Conservation (phyloP, 225 moss, liverwort and hornwort genomes). For the Asterella californica region DNA sequence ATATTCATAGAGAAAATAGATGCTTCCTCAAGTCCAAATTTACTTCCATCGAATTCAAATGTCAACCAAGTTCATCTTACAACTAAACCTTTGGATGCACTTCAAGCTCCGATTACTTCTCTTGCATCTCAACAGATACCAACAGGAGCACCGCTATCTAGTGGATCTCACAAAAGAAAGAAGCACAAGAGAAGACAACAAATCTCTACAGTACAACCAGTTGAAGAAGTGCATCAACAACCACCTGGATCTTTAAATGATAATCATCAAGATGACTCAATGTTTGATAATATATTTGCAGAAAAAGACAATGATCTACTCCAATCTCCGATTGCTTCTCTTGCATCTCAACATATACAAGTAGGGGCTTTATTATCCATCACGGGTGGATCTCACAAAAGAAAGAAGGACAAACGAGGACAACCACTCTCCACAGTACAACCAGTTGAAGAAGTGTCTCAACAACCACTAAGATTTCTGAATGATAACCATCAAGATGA, state of each 20-base stretch:
- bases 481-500: not conserved
- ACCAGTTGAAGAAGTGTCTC: not conserved
- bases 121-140: not conserved
- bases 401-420: not conserved
- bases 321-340: not conserved
- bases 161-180: not conserved
- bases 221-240: not conserved
- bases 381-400: too few relatives aligned
- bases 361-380: not conserved
- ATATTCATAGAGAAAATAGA: not conserved
- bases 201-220: not conserved
- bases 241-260: not conserved
- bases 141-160: not conserved
- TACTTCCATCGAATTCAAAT: not conserved
- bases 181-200: not conserved
- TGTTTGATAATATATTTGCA: not conserved
- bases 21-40: not conserved
- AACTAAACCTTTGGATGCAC: not conserved
- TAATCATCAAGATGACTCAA: not conserved
- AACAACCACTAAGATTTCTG: not conserved
- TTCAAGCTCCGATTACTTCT: not conserved
- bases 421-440: not conserved
- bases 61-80: not conserved
- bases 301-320: not conserved
- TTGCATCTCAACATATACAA: not conserved